A percentile compares a stretch with the other conserved stretches of the same genome.
phyloP scores from a whole-genome alignment of 2,329 filamentous ascomycete genomes.

The Bipolaris victoriae region DNA sequence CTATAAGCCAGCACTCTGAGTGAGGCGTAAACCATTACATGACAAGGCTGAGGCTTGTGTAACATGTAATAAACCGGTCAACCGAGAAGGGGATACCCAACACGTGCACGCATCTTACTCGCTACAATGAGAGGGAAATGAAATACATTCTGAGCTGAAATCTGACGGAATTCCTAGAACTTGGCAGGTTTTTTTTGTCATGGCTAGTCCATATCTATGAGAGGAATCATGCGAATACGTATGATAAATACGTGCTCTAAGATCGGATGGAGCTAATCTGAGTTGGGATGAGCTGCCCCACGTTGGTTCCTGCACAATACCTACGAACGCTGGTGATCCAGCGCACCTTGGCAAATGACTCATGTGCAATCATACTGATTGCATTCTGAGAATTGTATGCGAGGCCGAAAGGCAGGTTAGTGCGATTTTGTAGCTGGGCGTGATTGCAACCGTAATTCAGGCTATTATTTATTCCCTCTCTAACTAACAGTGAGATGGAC shows the following conservation, averaged over 20 bases:
- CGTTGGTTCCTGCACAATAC: background rate
- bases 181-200: no score
- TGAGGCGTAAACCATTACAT: background rate
- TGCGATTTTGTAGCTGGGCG: no score
- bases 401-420: background rate
- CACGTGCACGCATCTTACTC: background rate
- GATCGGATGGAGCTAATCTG: background rate
- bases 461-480: no score
- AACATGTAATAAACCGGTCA: background rate
- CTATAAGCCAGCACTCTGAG: background rate
- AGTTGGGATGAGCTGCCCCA: background rate
- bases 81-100: background rate
- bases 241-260: background rate
- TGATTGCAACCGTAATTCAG: background rate
- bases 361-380: conserved; percentile 25
- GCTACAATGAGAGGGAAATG: no score
- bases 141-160: no score
- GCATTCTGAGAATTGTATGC: background rate
- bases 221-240: background rate
- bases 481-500: no score
- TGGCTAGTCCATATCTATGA: no score
- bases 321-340: background rate
- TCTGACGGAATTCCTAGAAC: no score
- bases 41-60: background rate
- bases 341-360: conserved; percentile 31